Evolutionary conservation across 805 yeast species (phyloP).

Genomic region (Sugiyamaella marilandica): DNA sequence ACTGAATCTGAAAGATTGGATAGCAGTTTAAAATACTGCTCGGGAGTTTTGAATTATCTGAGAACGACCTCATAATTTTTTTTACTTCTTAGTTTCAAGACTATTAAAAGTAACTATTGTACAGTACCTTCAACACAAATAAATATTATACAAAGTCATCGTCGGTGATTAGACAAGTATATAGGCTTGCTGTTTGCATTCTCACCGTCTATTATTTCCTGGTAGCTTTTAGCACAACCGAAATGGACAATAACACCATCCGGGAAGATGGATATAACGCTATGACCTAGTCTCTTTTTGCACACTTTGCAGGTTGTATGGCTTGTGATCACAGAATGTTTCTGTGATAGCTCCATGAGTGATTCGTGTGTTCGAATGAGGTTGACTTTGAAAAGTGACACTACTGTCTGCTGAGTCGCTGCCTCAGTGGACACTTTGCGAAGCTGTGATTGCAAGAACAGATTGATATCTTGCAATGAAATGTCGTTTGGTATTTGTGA

Average conservation of each 20-base stretch:
- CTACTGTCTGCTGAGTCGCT: conserved; percentile 40
- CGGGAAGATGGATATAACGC: conserved; percentile 48
- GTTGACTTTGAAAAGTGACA: conserved; percentile 52
- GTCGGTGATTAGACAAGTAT: background rate
- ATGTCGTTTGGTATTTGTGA: conserved; percentile 49
- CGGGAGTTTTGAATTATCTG: conserved; percentile 69
- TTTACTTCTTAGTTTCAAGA: no score
- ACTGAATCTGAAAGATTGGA: conserved; percentile 50
- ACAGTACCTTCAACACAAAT: background rate
- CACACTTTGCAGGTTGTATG: conserved; percentile 56
- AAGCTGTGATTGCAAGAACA: conserved; percentile 44
- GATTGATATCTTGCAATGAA: conserved; percentile 40
- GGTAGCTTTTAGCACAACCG: conserved; percentile 41
- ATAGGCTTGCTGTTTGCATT: conserved; percentile 6
- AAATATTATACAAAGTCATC: background rate
- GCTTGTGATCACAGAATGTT: conserved; percentile 38
- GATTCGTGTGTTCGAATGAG: conserved; percentile 44
- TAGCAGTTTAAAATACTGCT: conserved; percentile 67
- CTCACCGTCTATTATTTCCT: conserved; percentile 11
- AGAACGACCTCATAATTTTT: conserved; percentile 16
- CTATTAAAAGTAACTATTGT: no score
- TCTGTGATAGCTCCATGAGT: conserved; percentile 37
- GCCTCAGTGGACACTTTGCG: conserved; percentile 38
- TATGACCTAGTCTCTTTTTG: conserved; percentile 48
- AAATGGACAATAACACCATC: conserved; percentile 49